phyloP scores from a whole-genome alignment of 202 grass and related monocot species.

The Digitaria exilis region DNA sequence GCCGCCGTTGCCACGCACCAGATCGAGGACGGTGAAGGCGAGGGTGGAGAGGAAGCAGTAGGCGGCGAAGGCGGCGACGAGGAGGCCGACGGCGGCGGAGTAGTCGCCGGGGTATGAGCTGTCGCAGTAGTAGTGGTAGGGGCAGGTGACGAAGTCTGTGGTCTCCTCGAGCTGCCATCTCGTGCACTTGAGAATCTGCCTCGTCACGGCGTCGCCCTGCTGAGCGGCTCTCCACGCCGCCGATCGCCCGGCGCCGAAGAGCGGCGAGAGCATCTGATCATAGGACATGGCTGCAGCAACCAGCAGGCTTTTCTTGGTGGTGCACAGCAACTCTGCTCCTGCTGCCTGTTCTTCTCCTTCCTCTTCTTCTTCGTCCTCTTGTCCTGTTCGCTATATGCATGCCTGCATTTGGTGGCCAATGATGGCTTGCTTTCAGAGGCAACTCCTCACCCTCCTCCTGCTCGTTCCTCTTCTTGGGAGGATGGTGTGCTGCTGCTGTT shows the following conservation, averaged over 20 bases:
- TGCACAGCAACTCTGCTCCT: background rate
- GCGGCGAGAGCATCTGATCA: conserved; percentile 47
- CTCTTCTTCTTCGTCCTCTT: conserved; percentile 37
- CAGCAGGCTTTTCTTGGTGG: conserved; percentile 9
- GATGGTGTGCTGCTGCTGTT: conserved; percentile 77
- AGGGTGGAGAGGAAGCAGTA: conserved; percentile 71
- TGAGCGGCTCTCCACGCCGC: conserved; percentile 36
- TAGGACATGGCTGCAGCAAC: conserved; percentile 23
- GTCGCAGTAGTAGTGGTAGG: conserved; percentile 98
- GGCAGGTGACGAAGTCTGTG: conserved; percentile 86
- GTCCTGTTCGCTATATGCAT: conserved; percentile 51
- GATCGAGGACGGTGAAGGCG: conserved; percentile 75
- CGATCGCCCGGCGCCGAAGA: conserved; percentile 26
- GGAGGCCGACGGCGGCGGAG: conserved; percentile 49
- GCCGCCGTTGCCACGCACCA: conserved; percentile 5
- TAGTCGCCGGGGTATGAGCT: conserved; percentile 78
- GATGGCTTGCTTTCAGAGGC: conserved; percentile 46
- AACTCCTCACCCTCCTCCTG: conserved; percentile 26
- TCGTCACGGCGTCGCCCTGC: conserved; percentile 59
- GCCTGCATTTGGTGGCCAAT: conserved; percentile 55
- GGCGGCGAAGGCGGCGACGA: conserved; percentile 64
- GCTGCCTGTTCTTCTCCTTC: conserved; percentile 34
- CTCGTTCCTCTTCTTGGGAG: conserved; percentile 49
- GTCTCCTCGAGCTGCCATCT: conserved; percentile 98
- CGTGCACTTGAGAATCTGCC: conserved; percentile 92